Evolutionary conservation across 176 grass and related monocot species (phyloP).

Genomic region (Chloris gayana): DNA sequence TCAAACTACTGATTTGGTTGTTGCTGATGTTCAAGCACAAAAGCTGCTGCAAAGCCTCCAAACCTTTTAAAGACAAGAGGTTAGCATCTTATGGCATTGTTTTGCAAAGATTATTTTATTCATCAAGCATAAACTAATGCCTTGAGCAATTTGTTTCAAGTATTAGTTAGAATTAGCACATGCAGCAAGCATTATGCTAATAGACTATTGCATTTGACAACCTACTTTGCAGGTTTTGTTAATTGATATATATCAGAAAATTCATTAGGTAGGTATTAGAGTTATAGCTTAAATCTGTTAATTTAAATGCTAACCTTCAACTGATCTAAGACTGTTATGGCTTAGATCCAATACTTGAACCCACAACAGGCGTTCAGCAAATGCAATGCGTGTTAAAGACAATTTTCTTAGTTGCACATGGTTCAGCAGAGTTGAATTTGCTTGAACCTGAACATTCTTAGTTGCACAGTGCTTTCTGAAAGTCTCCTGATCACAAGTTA

Average conservation of each 20-base stretch:
- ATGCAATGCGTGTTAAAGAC: conserved; percentile 71
- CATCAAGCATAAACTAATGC: conserved; percentile 20
- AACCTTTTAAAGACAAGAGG: conserved; percentile 56
- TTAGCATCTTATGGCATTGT: conserved; percentile 29
- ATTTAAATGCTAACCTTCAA: conserved; percentile 61
- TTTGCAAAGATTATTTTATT: neutral
- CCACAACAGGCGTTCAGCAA: conserved; percentile 73
- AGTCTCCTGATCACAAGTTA: conserved; percentile 64
- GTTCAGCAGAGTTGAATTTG: conserved; percentile 44
- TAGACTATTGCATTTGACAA: neutral
- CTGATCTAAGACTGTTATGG: conserved; percentile 74
- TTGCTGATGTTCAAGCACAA: conserved; percentile 75
- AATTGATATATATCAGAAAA: neutral
- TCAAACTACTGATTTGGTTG: conserved; percentile 80
- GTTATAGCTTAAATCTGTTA: neutral
- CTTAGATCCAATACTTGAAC: conserved; percentile 94
- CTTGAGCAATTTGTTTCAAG: conserved; percentile 6
- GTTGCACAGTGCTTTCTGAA: conserved; percentile 65
- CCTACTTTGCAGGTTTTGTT: neutral
- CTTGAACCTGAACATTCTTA: conserved; percentile 53
- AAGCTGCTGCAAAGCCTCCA: conserved; percentile 88
- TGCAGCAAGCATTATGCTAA: neutral
- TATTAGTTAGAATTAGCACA: neutral
- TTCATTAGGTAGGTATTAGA: conserved; percentile 12
- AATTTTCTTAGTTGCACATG: conserved; percentile 55